Conservation (phyloP, 495 filamentous ascomycete genomes). For the Cercophora newfieldiana region DNA sequence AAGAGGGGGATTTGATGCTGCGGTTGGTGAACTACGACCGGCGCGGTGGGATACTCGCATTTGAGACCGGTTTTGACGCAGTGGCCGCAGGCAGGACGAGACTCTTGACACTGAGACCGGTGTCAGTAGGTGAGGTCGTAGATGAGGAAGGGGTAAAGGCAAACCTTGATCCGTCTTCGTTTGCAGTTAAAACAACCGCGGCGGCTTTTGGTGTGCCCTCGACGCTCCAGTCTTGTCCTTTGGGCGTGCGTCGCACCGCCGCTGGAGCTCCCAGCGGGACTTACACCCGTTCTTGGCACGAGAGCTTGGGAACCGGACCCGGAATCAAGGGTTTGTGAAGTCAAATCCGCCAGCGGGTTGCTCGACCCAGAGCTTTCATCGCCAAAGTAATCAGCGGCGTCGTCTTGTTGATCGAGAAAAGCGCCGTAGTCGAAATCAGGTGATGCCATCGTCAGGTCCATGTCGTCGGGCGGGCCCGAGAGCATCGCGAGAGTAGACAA, state of each 20-base stretch:
- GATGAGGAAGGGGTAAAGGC: background rate
- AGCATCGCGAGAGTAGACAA: background rate
- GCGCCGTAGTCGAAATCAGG: constrained; percentile 33
- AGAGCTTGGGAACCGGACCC: background rate
- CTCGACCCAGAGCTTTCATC: constrained; percentile 28
- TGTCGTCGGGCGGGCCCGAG: background rate
- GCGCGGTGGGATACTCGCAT: constrained; percentile 57
- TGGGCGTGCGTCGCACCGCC: background rate
- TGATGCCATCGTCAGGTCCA: background rate
- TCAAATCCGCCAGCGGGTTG: constrained; percentile 10
- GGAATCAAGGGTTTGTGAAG: background rate
- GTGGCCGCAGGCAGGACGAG: constrained; percentile 56
- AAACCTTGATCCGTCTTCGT: constrained; percentile 59
- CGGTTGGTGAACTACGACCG: constrained; percentile 45
- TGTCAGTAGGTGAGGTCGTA: constrained; percentile 7
- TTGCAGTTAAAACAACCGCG: constrained; percentile 69
- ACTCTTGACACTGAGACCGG: constrained; percentile 55
- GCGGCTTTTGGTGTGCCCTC: constrained; percentile 61
- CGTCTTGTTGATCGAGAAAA: constrained; percentile 33
- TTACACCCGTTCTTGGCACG: background rate
- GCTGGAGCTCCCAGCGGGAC: background rate
- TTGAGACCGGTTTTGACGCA: constrained; percentile 57
- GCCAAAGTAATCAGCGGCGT: constrained; percentile 34
- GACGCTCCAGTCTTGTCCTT: constrained; percentile 41
- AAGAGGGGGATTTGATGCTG: constrained; percentile 50